phyloP scores from a whole-genome alignment of 352 stramenopile species.

The Pythium chondricola region DNA sequence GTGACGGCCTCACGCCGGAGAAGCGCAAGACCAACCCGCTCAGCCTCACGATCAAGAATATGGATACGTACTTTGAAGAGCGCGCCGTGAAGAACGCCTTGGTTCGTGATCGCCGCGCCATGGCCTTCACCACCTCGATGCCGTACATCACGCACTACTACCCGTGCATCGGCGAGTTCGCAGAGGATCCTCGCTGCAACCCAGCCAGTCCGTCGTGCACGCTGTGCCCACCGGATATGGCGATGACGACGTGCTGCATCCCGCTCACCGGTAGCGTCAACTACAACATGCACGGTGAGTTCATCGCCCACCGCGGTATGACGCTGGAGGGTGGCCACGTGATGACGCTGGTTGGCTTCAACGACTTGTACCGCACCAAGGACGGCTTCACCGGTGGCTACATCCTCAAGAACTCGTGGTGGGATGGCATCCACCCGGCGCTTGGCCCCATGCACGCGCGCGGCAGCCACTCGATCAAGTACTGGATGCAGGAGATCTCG shows the following conservation, averaged over 20 bases:
- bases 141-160: constrained; percentile 60
- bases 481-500: constrained; percentile 66
- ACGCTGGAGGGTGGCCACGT: constrained; percentile 45
- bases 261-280: constrained; percentile 31
- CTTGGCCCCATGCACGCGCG: constrained; percentile 53
- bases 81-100: constrained; percentile 35
- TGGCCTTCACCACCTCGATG: constrained; percentile 49
- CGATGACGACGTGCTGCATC: constrained; percentile 52
- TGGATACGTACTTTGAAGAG: constrained; percentile 40
- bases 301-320: constrained; percentile 51
- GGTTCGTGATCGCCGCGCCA: constrained; percentile 31
- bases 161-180: constrained; percentile 46
- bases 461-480: constrained; percentile 62
- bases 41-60: constrained; percentile 33
- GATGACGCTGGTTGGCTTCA: constrained; percentile 70
- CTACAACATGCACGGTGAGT: constrained; percentile 68
- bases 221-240: constrained; percentile 39
- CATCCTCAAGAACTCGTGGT: constrained; percentile 80
- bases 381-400: constrained; percentile 59
- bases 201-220: constrained; percentile 39
- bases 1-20: constrained; percentile 27
- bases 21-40: constrained; percentile 40
- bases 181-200: constrained; percentile 44
- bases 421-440: constrained; percentile 46
- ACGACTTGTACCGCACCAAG: constrained; percentile 52